Base-by-base conservation (phyloP, 805 yeast species). In the Lipomyces spencermartinsiae region DNA sequence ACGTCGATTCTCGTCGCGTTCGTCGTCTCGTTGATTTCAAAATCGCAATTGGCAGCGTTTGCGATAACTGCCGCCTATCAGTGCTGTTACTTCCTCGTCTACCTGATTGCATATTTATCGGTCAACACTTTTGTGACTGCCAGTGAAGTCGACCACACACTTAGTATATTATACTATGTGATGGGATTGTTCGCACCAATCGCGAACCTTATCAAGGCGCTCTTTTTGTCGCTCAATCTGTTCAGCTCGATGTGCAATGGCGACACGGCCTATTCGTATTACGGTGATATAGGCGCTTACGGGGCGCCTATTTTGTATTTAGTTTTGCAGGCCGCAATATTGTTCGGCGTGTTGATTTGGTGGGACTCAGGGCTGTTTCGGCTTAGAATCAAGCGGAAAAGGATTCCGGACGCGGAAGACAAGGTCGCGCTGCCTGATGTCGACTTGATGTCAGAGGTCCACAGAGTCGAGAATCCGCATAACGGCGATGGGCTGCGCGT, bases 11-110 rank as follows among this genome's bases (percentile, higher is more conserved):
- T 75, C 10, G 55, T 76, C 8, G 66, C 79, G 1, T 78, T 69
- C 63, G 73, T 74, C 29, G 37, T 78, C 16, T 78, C 80, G 35
- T 66, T 77, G 54, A 46, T 78, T 56, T 76, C 74, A 51, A 55
- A 66, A 33, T 73, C 78, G 7, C 78, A 77, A 56, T 67, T 78
- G 19, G 76, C 88, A 2, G 80, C 80, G 3, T 78, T 78, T 72
- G 80, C 80, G 1, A 59, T 74, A n/a, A 72, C 76, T 1, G 80
- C 79, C 4, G 77, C 78, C n/a, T 69, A 69, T 55, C 78, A 77
- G 51, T 77, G 77, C 58, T 65, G 69, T 5, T 75, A 72, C 58
- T 75, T 78, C 58, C 62, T 78, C 55, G 58, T 75, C 9, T 78
- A 77, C 68, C 66, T 78, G 37, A 72, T 78, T 55, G 79, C 76